A percentile compares a stretch with the other conserved stretches of the same genome.
Conservation (phyloP, 179 eudicot genomes). For the Beta macrorhiza region DNA sequence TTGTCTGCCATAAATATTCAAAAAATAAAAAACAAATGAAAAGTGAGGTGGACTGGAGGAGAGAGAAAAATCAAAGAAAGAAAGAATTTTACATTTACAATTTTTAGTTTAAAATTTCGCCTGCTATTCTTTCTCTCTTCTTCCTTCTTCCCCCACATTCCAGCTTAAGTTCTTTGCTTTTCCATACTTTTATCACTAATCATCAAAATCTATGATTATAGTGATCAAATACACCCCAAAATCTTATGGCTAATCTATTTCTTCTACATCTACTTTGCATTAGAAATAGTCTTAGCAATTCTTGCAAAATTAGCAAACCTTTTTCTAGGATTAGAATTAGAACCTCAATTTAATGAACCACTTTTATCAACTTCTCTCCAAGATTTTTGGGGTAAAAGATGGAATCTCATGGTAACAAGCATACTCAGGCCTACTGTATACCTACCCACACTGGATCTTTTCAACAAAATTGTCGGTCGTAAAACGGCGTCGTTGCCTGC, state of each 20-base stretch:
- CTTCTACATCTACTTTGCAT: slow-evolving; percentile 43
- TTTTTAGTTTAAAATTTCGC: no score
- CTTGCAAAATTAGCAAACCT: slow-evolving; percentile 36
- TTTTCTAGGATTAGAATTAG: slow-evolving; percentile 41
- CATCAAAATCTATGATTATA: slow-evolving; percentile 32
- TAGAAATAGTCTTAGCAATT: slow-evolving; percentile 45
- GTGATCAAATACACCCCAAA: slow-evolving; percentile 36
- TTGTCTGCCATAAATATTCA: no score
- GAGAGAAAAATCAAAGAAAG: no score
- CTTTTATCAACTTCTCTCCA: slow-evolving; percentile 59
- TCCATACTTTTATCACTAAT: slow-evolving; percentile 27
- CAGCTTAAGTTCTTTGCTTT: no score
- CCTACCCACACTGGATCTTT: slow-evolving; percentile 37
- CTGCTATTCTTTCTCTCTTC: no score
- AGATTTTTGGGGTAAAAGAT: slow-evolving; percentile 71
- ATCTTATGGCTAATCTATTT: slow-evolving; percentile 34
- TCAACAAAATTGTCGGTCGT: slow-evolving; percentile 21
- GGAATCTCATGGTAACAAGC: slow-evolving; percentile 71
- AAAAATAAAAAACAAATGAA: no score
- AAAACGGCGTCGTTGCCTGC: slow-evolving; percentile 31
- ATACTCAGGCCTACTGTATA: slow-evolving; percentile 54
- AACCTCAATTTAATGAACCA: slow-evolving; percentile 70
- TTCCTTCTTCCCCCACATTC: no score
- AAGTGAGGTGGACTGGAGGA: no score
- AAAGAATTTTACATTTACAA: no score